Percentiles rank a stretch among this genome's conserved stretches.
phyloP scores from a whole-genome alignment of 768 basidiomycete species.

The Boletus reticulatus region DNA sequence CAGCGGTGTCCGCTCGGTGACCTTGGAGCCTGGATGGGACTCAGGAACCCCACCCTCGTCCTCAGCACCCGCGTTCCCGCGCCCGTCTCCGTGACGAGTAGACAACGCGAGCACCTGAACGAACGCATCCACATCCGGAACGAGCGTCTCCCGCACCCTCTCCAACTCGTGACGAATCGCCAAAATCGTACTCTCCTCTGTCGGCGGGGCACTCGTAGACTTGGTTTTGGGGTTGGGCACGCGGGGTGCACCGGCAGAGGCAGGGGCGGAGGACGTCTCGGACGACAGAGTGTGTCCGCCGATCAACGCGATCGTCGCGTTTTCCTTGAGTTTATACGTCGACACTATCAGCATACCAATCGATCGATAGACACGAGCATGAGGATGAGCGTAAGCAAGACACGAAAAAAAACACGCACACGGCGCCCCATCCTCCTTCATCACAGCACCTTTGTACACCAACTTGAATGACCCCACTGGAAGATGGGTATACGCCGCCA shows the following conservation, averaged over 20 bases:
- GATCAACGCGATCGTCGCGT: slow-evolving; percentile 71
- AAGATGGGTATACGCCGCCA: slow-evolving; percentile 77
- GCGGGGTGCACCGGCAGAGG: neutral
- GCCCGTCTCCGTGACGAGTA: no score
- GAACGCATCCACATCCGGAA: slow-evolving; percentile 58
- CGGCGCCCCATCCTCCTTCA: slow-evolving; percentile 76
- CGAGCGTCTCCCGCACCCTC: slow-evolving; percentile 50
- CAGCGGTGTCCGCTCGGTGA: slow-evolving; percentile 9
- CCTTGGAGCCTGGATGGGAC: no score
- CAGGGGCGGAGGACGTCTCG: neutral
- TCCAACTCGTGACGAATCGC: slow-evolving; percentile 41
- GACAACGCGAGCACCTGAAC: slow-evolving; percentile 32
- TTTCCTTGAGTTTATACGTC: slow-evolving; percentile 67
- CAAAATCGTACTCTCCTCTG: slow-evolving; percentile 38
- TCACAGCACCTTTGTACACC: slow-evolving; percentile 86
- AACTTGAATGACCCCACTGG: slow-evolving; percentile 74
- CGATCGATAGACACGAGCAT: neutral
- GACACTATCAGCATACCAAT: slow-evolving; percentile 46
- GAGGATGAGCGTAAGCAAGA: neutral
- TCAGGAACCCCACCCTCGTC: no score
- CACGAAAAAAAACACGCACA: slow-evolving; percentile 39
- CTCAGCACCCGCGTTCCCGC: no score
- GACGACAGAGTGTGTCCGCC: slow-evolving; percentile 39
- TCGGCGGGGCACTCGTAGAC: slow-evolving; percentile 19
- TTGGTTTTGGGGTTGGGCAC: no score